Evolutionary conservation across 805 yeast genomes (phyloP), one percentile per base, ranked within the genome.

Genomic region (Metschnikowia koreensis): DNA sequence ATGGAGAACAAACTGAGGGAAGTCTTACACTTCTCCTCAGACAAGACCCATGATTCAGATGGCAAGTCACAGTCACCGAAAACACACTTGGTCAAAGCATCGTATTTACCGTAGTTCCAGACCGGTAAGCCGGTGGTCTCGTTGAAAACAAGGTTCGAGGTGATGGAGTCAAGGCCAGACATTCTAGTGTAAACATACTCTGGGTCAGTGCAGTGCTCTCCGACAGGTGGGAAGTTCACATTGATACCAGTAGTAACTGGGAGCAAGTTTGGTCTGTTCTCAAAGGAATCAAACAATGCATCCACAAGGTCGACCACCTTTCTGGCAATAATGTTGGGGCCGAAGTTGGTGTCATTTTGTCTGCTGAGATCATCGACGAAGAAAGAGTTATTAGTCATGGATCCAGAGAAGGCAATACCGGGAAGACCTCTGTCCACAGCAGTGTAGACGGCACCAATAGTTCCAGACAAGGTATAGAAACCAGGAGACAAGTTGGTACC

Each of bases 1-100:
- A 78, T 66, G 31, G 77, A 67, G 66, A 79, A 80, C n/a, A 72
- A 69, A 43, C 80, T 66, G 53, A 80, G 69, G 5, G 82, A 60
- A 22, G 78, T 54, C 53, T 69, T 63, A 68, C 85, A 81, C 31
- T 54, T 53, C 38, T 57, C 60, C 37, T 60, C 47, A 39, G 37
- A 46, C 37, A 68, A 58, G 27, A 72, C 39, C 70, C 69, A 55
- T 1, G 55, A 42, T 57, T 60, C 63, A 11, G 60, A 54, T n/a
- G 62, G 63, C 57, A 60, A 57, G 50, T 62, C 61, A 52, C 62
- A 54, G 57, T 66, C 62, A 15, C 58, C 61, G 46, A 67, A 56
- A 44, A 71, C 60, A 38, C 55, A 58, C 55, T 64, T 60, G 62
- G 78, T 82, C 51, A 75, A 48, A 77, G 82, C 56, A 65, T 34